Base-by-base conservation (phyloP, 441 rosid species). In the Pelargonium citronellum region DNA sequence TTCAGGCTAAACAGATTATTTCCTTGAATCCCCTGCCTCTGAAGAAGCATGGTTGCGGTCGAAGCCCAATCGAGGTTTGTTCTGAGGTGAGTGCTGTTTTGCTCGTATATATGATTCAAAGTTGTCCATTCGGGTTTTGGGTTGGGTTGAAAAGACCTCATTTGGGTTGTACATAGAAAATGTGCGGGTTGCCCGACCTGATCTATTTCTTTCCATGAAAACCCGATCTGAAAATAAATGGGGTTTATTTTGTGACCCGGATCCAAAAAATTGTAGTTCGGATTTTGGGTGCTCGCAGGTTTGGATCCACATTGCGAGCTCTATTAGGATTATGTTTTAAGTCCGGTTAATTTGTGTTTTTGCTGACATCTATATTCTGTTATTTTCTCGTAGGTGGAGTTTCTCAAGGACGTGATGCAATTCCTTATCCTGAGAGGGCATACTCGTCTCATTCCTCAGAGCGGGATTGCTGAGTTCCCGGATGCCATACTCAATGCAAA, bases 391-490 rank as follows among this genome's bases (percentile, higher is more conserved):
- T 19, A 57, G 62, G 62, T 5, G 7, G 62, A 57, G 62, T 57
- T 57, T 57, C 62, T 57, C 12, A 57, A 57, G 62, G 62, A 57
- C 3, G 62, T 57, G 27, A 57, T 57, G 62, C 62, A 57, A 19
- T 57, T 57, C 62, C 62, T 57, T 57, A 57, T 57, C 10, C 62
- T 57, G 19, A 17, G 62, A 57, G 62, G 62, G 20, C 62, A 57
- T 22, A 57, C 62, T 17, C 62, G 62, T 57, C 62, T 57, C 27
- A 57, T 57, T 57, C 62, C 62, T 57, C 62, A 57, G 62, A 57
- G 27, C 12, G 62, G 62, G 62, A 57, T 57, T 7, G 62, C 62
- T 10, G 62, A 57, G 62, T 57, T 57, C 27, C 62, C 62, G 1
- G 62, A 57, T 17, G 62, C 62, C 62, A 57, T 57, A 17, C 62